Evolutionary conservation across 257 asterid genomes (phyloP).

Genomic region (Solanum virginianum): DNA sequence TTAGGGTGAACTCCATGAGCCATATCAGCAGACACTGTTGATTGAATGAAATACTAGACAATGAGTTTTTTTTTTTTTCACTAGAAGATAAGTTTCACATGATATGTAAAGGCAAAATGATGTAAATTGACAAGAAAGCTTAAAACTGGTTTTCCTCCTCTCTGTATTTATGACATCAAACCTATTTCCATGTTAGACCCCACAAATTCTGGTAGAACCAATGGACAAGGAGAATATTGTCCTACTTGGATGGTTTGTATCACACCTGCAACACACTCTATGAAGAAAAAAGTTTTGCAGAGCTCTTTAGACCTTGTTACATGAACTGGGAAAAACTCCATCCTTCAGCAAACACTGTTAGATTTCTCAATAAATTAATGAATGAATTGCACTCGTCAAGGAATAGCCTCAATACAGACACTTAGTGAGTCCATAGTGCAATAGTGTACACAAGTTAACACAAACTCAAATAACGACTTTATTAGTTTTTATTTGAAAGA

Average conservation of each 20-base stretch:
- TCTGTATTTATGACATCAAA: not conserved
- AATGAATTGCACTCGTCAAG: not conserved
- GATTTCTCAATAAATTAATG: not conserved
- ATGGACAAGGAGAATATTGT: not conserved
- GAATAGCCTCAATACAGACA: not conserved
- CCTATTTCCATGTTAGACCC: not conserved
- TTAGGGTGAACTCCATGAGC: conserved; percentile 99
- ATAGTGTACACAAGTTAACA: not conserved
- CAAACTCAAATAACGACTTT: not conserved
- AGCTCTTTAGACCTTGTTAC: not conserved
- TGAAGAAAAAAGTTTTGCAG: not conserved
- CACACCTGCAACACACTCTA: not conserved
- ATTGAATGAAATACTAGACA: not conserved
- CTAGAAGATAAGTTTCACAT: not conserved
- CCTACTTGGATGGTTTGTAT: not conserved
- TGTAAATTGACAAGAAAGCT: not conserved
- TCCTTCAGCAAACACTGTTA: not conserved
- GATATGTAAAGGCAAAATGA: not conserved
- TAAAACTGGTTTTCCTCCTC: not conserved
- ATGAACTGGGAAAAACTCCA: not conserved
- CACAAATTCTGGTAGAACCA: not conserved
- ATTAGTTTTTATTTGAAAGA: not conserved
- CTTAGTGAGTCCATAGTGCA: not conserved
- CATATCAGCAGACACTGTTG: conserved; percentile 98
- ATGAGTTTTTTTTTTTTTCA: not conserved